Percentiles rank a stretch among this genome's conserved stretches.
These are phyloP conservation scores for Dryas integrifolia DNA, from an alignment of 331 rosid species.

Conservation along the genomic window DNA sequence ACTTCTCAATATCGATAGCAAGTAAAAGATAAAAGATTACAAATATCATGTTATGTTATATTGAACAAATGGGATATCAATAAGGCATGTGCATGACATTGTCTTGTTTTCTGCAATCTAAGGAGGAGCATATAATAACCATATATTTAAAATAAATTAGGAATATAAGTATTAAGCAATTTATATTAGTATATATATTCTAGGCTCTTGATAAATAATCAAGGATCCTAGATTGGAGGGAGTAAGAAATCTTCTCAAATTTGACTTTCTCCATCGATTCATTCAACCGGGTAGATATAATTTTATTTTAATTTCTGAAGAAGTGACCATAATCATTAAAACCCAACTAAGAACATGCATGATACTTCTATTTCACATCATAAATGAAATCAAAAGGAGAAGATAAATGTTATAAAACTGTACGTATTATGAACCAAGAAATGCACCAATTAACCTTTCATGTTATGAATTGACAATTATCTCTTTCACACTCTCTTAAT, in stretches of 20 bases:
- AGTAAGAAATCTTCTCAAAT: constrained; percentile 24
- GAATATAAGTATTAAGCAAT: too few species aligned
- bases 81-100: constrained; percentile 51
- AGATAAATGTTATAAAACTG: background rate
- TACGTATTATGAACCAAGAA: background rate
- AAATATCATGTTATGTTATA: background rate
- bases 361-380: background rate
- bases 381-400: background rate
- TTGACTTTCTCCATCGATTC: constrained; percentile 23
- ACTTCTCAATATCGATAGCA: constrained; percentile 35
- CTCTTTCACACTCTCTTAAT: too few species aligned
- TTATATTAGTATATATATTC: background rate
- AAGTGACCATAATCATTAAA: constrained; percentile 15
- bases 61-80: constrained; percentile 27
- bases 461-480: too few species aligned
- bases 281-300: background rate
- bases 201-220: background rate
- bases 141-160: background rate
- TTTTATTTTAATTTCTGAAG: background rate
- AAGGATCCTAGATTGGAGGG: constrained; percentile 33
- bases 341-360: constrained; percentile 1
- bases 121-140: background rate
- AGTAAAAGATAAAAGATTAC: constrained; percentile 23
- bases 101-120: constrained; percentile 38
- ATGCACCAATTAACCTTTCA: constrained; percentile 1